A percentile compares a stretch with the other conserved stretches of the same genome.
phyloP scores from a whole-genome alignment of 2,329 filamentous ascomycete genomes.

The Venturia nashicola region DNA sequence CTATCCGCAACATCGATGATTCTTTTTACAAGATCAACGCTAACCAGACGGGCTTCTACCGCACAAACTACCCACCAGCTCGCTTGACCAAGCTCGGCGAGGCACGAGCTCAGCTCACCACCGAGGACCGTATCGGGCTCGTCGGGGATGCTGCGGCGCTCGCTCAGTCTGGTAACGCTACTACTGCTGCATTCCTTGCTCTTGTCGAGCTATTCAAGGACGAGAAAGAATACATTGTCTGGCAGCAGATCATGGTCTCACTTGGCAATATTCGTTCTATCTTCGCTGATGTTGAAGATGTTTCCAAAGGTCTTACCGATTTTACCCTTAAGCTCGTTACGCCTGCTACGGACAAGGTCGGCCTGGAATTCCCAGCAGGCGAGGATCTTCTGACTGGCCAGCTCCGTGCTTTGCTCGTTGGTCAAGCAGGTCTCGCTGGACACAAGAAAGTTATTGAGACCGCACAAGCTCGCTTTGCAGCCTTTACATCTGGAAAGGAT shows the following conservation, averaged over 20 bases:
- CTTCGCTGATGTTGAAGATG: constrained; percentile 63
- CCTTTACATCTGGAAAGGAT: constrained; percentile 57
- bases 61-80: constrained; percentile 82
- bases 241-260: constrained; percentile 72
- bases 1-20: constrained; percentile 59
- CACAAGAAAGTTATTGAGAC: constrained; percentile 63
- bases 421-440: constrained; percentile 60
- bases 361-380: constrained; percentile 67
- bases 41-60: constrained; percentile 78
- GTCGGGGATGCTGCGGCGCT: constrained; percentile 83
- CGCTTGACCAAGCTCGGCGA: constrained; percentile 70
- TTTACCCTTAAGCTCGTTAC: constrained; percentile 70
- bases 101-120: constrained; percentile 61
- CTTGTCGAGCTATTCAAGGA: constrained; percentile 74
- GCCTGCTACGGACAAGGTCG: constrained; percentile 63
- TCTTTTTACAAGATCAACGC: constrained; percentile 92
- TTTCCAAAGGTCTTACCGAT: constrained; percentile 61
- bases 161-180: constrained; percentile 74
- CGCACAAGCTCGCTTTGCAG: constrained; percentile 65
- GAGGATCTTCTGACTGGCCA: constrained; percentile 77
- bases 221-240: constrained; percentile 79
- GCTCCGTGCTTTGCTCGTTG: constrained; percentile 69
- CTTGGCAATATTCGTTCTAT: constrained; percentile 69
- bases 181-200: constrained; percentile 67
- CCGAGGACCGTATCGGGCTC: constrained; percentile 85